These are phyloP conservation scores for Capsaspora owczarzaki DNA, from an alignment of 78 protist genomes.

Conservation along the genomic window DNA sequence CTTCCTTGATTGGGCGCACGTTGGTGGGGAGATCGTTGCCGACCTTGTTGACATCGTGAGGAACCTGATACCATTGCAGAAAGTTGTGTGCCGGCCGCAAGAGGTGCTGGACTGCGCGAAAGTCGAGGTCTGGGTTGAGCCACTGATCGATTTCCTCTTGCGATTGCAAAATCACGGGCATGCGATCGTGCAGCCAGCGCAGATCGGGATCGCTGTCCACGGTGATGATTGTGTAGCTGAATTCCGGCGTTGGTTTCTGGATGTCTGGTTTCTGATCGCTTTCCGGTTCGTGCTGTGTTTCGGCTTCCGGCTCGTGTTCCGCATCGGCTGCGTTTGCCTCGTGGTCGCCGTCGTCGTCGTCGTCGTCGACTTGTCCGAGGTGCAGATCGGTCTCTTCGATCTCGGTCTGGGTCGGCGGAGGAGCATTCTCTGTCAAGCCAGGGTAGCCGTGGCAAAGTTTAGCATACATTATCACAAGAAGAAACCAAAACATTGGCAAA, in stretches of 20 bases:
- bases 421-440: no score
- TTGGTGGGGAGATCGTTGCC: not conserved
- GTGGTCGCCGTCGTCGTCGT: no score
- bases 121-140: not conserved
- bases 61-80: not conserved
- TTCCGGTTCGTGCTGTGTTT: no score
- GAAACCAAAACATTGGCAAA: not conserved
- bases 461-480: no score
- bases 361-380: no score
- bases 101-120: not conserved
- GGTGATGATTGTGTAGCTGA: not conserved
- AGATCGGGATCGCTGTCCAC: not conserved
- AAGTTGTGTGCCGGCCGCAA: not conserved
- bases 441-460: no score
- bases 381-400: no score
- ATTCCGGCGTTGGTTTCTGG: not conserved
- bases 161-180: not conserved
- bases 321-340: no score
- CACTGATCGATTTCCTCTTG: not conserved
- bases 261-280: not conserved
- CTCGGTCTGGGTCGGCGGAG: no score
- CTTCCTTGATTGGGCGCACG: not conserved
- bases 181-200: constrained; percentile 20
- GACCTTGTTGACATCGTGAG: not conserved
- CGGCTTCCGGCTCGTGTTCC: no score